phyloP scores from a whole-genome alignment of 2,329 filamentous ascomycete genomes.

The Pestalotiopsis sp. region DNA sequence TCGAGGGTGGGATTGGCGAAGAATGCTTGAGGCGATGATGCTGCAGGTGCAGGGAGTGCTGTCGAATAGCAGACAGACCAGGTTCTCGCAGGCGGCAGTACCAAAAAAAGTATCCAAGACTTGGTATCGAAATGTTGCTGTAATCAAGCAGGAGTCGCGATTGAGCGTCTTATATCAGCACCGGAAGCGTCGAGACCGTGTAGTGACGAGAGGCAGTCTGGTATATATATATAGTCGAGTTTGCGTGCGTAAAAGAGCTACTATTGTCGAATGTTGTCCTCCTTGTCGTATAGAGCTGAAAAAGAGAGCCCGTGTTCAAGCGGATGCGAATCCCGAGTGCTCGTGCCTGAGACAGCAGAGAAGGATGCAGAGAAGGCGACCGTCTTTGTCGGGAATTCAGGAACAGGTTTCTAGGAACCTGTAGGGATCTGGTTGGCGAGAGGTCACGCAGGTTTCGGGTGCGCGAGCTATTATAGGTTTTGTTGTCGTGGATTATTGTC shows the following conservation, averaged over 20 bases:
- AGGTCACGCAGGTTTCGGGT: slow-evolving; percentile 16
- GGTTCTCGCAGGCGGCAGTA: slow-evolving; percentile 18
- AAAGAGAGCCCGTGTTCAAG: slow-evolving; percentile 9
- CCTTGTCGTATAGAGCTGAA: slow-evolving; percentile 6
- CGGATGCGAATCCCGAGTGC: slow-evolving; percentile 5
- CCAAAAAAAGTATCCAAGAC: slow-evolving; percentile 9
- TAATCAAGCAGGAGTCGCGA: slow-evolving; percentile 25
- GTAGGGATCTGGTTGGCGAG: slow-evolving; percentile 12
- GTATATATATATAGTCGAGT: slow-evolving; percentile 29
- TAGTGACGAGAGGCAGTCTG: slow-evolving; percentile 23
- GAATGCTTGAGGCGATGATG: slow-evolving; percentile 29
- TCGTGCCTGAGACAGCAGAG: slow-evolving; percentile 15
- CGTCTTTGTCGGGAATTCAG: slow-evolving; percentile 8
- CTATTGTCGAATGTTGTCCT: not conserved
- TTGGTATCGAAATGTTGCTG: not conserved
- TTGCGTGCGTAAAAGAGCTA: not conserved
- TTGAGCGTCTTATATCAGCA: slow-evolving; percentile 35
- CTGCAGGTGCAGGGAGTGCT: slow-evolving; percentile 27
- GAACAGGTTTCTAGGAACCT: not conserved
- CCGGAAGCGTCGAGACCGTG: slow-evolving; percentile 23
- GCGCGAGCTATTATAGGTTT: slow-evolving; percentile 15
- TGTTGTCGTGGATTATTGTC: slow-evolving; percentile 16
- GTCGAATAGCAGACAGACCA: slow-evolving; percentile 27
- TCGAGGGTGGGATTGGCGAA: slow-evolving; percentile 30
- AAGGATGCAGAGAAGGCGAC: slow-evolving; percentile 7